Base-by-base conservation (phyloP, 2,329 filamentous ascomycete genomes). In the Fusarium marasasianum region DNA sequence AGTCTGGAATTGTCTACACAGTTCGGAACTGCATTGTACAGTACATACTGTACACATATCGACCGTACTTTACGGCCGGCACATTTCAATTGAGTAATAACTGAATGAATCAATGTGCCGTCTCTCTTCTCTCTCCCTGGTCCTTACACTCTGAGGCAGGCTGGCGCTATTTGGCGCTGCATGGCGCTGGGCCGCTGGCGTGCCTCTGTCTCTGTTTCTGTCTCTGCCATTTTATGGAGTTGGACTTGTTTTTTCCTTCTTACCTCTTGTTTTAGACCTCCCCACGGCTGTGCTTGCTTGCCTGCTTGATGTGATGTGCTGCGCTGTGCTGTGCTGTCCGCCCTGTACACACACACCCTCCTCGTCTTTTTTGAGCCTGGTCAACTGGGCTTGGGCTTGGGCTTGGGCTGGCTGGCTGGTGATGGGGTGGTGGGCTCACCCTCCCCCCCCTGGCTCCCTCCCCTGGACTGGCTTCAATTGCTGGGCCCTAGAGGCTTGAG, bases 321-420 rank as follows among this genome's bases (percentile, higher is more conserved):
- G 29, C 15, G 58, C 64, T 71, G 57, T 51, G 63, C 66, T 54
- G 58, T 51, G 37, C 64, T 70, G 64, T 65, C 67, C 31, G 58
- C 47, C 37, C 60, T 68, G 66, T 65, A 26, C 54, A 57, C 45
- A 45, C 74, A 74, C 72, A 71, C 71, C 68, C 67, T 59, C 56
- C 40, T 55, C 26, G 45, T 63, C 56, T 53, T 38, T 45, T 58
- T 45, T 37, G 22, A 35, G 43, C 43, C 43, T 68, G 63, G 60
- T 50, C 60, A 50, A 69, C 64, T 48, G 48, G 62, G 54, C 66
- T 60, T 70, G 61, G 50, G 62, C 65, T 66, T 72, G 63, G 51
- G 62, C 65, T 66, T 72, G 63, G 51, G 70, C 62, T 71, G 72
- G 71, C 63, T 66, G 69, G 67, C 63, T 68, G 72, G 67, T 63